These are phyloP conservation scores for Echria macrotheca DNA, from an alignment of 495 filamentous ascomycete genomes.

Conservation along the genomic window DNA sequence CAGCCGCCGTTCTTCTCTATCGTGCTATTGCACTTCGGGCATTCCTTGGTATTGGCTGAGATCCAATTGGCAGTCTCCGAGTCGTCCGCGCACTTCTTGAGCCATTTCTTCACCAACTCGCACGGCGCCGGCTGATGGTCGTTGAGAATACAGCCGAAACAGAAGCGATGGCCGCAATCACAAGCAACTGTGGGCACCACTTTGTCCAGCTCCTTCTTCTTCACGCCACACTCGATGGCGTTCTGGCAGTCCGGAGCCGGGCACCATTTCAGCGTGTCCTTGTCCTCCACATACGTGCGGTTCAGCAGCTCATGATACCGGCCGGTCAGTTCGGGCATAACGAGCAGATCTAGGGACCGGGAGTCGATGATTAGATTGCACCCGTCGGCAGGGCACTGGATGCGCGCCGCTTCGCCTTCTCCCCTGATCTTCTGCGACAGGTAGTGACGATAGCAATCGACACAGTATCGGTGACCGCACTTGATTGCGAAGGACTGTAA, in stretches of 20 bases:
- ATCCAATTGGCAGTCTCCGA: constrained; percentile 99
- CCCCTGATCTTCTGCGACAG: constrained; percentile 85
- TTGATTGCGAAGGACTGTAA: constrained; percentile 92
- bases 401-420: constrained; percentile 90
- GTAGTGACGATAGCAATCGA: constrained; percentile 89
- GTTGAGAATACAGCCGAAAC: constrained; percentile 88
- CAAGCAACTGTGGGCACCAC: constrained; percentile 89
- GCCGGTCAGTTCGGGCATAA: constrained; percentile 64
- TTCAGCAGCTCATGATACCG: constrained; percentile 84
- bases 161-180: constrained; percentile 77
- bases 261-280: constrained; percentile 92
- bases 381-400: constrained; percentile 82
- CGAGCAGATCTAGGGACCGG: constrained; percentile 76
- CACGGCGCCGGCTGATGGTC: constrained; percentile 96
- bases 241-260: constrained; percentile 93
- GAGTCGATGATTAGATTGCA: constrained; percentile 91
- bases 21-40: constrained; percentile 88
- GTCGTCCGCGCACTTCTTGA: constrained; percentile 98
- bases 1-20: constrained; percentile 99
- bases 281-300: constrained; percentile 95
- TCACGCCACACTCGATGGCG: constrained; percentile 81
- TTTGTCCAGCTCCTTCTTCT: constrained; percentile 72
- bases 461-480: constrained; percentile 93
- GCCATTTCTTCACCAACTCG: constrained; percentile 86
- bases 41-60: constrained; percentile 97